A percentile compares a stretch with the other conserved stretches of the same genome.
Evolutionary conservation across 2,329 filamentous ascomycete genomes (phyloP).

Genomic region (Aquanectria penicillioides): DNA sequence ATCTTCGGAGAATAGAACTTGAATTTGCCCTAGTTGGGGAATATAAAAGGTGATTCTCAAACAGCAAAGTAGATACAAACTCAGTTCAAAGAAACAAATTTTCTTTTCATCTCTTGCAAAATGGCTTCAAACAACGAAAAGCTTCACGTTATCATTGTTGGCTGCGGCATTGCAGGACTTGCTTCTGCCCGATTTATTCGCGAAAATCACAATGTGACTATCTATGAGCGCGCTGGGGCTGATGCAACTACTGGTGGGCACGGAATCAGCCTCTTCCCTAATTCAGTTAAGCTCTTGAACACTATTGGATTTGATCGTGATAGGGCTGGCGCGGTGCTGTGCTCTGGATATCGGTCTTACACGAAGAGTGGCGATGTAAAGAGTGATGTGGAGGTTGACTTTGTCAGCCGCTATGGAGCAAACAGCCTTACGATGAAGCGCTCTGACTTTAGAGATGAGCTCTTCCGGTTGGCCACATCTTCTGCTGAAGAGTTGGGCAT

Average conservation of each 20-base stretch:
- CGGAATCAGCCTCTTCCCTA: constrained; percentile 17
- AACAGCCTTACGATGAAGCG: constrained; percentile 18
- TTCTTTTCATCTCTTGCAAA: background rate
- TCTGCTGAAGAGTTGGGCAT: background rate
- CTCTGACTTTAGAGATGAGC: constrained; percentile 11
- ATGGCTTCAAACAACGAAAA: constrained; percentile 4
- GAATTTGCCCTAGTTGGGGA: background rate
- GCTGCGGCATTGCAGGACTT: constrained; percentile 13
- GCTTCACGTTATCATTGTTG: constrained; percentile 15
- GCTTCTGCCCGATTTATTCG: constrained; percentile 9
- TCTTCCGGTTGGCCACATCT: constrained; percentile 1
- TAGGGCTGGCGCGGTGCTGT: background rate
- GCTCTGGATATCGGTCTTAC: constrained; percentile 9
- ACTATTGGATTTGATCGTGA: constrained; percentile 7
- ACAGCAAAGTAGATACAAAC: background rate
- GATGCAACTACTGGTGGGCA: constrained; percentile 19
- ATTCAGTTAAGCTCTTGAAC: constrained; percentile 12
- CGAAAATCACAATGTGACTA: constrained; percentile 12
- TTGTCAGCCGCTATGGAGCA: constrained; percentile 5
- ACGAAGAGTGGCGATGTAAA: constrained; percentile 7
- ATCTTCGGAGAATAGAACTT: background rate
- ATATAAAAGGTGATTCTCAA: background rate
- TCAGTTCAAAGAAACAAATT: background rate
- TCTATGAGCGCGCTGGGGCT: constrained; percentile 7
- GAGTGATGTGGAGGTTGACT: constrained; percentile 9